Evolutionary conservation across 2,329 filamentous ascomycete genomes (phyloP).

Genomic region (Fusarium sp.): DNA sequence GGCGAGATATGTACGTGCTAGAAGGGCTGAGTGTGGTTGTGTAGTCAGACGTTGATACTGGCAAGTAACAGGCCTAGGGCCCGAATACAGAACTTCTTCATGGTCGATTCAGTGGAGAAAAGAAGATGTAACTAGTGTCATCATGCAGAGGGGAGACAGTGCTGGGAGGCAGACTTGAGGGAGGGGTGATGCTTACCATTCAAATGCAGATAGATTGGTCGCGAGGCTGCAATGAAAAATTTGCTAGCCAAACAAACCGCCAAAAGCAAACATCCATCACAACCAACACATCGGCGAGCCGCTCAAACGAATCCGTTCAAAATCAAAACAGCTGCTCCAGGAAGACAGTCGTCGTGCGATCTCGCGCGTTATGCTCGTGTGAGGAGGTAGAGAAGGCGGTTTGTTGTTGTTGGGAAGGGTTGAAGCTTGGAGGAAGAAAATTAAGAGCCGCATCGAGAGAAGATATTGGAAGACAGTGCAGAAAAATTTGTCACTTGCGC

Average conservation of each 20-base stretch:
- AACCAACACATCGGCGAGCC: not conserved
- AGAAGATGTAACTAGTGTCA: conserved; percentile 81
- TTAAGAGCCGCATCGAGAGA: conserved; percentile 34
- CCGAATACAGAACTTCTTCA: conserved; percentile 79
- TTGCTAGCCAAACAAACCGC: conserved; percentile 7
- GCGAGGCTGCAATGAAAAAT: conserved; percentile 10
- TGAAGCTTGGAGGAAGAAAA: conserved; percentile 23
- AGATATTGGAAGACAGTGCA: conserved; percentile 49
- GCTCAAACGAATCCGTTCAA: conserved; percentile 13
- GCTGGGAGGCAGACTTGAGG: conserved; percentile 31
- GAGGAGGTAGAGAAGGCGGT: not conserved
- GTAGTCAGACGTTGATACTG: conserved; percentile 84
- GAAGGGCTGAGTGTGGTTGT: conserved; percentile 17
- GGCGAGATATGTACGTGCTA: not conserved
- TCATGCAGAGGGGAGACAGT: conserved; percentile 60
- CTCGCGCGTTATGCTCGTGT: conserved; percentile 17
- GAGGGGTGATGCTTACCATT: conserved; percentile 39
- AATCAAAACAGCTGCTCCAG: conserved; percentile 28
- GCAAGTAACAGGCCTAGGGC: conserved; percentile 84
- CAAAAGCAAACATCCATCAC: not conserved
- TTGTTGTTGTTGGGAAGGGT: conserved; percentile 27
- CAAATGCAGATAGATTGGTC: not conserved
- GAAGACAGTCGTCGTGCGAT: conserved; percentile 7
- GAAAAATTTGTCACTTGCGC: conserved; percentile 39
- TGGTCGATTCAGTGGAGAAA: conserved; percentile 89